phyloP scores from a whole-genome alignment of 2,329 filamentous ascomycete species.

The Penicillium sp. region DNA sequence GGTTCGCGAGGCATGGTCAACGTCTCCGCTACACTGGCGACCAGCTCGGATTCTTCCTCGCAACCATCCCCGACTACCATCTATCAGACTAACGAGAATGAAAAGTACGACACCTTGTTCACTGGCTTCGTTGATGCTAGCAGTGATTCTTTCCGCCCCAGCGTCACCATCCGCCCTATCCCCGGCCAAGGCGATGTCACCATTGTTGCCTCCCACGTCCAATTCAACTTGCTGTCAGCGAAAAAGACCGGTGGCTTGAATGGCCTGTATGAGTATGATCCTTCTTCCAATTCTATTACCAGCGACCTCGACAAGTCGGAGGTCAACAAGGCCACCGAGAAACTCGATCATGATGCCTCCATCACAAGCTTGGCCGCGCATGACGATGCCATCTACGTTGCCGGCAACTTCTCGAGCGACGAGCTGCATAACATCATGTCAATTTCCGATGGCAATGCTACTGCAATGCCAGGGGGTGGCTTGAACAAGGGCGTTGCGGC shows the following conservation, averaged over 20 bases:
- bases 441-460: slow-evolving; percentile 58
- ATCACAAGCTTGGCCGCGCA: slow-evolving; percentile 63
- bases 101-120: slow-evolving; percentile 94
- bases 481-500: slow-evolving; percentile 72
- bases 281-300: slow-evolving; percentile 50
- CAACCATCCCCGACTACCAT: slow-evolving; percentile 56
- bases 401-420: slow-evolving; percentile 72
- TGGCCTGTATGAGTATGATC: slow-evolving; percentile 83
- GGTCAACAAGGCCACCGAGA: slow-evolving; percentile 68
- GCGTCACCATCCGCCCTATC: slow-evolving; percentile 68
- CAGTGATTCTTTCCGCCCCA: slow-evolving; percentile 66
- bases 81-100: slow-evolving; percentile 88
- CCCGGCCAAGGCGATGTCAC: slow-evolving; percentile 58
- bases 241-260: slow-evolving; percentile 67
- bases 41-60: slow-evolving; percentile 36
- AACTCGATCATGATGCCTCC: slow-evolving; percentile 60
- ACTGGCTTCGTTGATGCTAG: slow-evolving; percentile 75
- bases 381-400: slow-evolving; percentile 65
- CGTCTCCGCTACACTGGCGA: slow-evolving; percentile 65
- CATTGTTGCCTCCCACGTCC: slow-evolving; percentile 82
- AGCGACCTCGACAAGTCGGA: slow-evolving; percentile 64
- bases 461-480: slow-evolving; percentile 61
- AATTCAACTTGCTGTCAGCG: slow-evolving; percentile 56
- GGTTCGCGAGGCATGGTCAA: slow-evolving; percentile 70
- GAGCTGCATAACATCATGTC: slow-evolving; percentile 70